Evolutionary conservation across 179 eudicot genomes (phyloP).

Genomic region (Silene vulgaris): DNA sequence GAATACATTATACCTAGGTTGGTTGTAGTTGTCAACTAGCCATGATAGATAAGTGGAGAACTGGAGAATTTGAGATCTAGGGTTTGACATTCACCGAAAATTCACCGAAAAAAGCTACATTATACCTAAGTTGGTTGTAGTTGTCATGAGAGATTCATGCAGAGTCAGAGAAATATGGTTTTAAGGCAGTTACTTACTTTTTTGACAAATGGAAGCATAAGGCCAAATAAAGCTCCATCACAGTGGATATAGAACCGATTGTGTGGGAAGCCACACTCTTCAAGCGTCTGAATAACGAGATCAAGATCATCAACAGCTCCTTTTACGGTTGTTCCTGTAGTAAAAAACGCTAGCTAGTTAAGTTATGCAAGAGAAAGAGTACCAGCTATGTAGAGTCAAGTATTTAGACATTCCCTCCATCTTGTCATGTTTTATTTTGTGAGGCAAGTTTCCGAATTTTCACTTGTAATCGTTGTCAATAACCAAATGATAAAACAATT

Average conservation of each 20-base stretch:
- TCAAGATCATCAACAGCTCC: slow-evolving; percentile 93
- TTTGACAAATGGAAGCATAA: slow-evolving; percentile 88
- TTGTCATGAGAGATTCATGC: background rate
- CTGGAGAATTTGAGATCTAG: background rate
- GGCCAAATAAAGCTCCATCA: slow-evolving; percentile 88
- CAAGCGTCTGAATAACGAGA: slow-evolving; percentile 70
- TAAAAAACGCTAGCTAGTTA: background rate
- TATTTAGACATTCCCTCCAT: background rate
- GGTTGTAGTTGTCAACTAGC: too few relatives aligned
- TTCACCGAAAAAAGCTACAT: too few relatives aligned
- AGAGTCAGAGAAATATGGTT: background rate
- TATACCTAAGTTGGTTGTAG: too few relatives aligned
- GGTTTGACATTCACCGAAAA: too few relatives aligned
- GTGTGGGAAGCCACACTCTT: slow-evolving; percentile 69
- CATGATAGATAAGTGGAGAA: background rate
- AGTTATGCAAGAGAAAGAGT: background rate
- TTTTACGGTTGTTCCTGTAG: slow-evolving; percentile 59
- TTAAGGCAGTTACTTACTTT: slow-evolving; percentile 28
- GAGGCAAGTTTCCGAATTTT: background rate
- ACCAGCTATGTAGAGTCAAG: background rate
- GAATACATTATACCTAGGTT: too few relatives aligned
- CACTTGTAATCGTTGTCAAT: slow-evolving; percentile 2
- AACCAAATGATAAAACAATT: background rate
- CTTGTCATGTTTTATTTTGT: background rate
- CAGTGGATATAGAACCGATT: slow-evolving; percentile 77